Evolutionary conservation across 306 rosid genomes (phyloP), one percentile per base, ranked within the genome.

Genomic region (Casuarina cunninghamiana): DNA sequence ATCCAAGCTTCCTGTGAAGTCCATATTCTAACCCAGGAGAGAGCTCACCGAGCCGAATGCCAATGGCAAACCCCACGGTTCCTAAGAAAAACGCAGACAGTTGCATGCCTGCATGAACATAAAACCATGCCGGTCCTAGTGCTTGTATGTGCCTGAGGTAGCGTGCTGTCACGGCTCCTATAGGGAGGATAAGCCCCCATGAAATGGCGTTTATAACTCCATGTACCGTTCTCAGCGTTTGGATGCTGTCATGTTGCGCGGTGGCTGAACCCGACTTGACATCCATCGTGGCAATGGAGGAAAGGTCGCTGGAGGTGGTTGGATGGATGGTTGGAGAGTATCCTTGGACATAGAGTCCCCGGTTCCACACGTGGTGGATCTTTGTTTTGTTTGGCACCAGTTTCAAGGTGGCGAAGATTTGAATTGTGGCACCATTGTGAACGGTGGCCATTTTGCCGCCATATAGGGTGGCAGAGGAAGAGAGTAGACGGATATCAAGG

Each of bases 251-350:
- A 75, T 79, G 83, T 12, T 83, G 91, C 13, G 84, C 41, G 4
- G 88, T 86, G 0, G 91, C 75, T 2, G 91, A 81, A 61, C 95
- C 97, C 7, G 98, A 93, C 54, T 80, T 43, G 49, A 93, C 88
- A 71, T 96, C 96, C 16, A 96, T 76, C 4, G 97, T 91, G 13
- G 93, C 79, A 35, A 85, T 54, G 67, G 98, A 93, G 50, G 99
- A 87, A 1, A 96, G 86, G 73, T 96, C 98, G 48, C 61, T 77
- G 8, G 96, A 41, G 2, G 91, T 90, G 0, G 99, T 96, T 21
- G 97, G 97, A 70, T 96, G 99, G 73, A 96, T 91, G 42, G 99
- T 90, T 5, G 98, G 99, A 1, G 99, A 96, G 84, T 93, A 96
- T 67, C 98, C 99, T 79, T 96, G 98, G 58, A 96, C 99, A 74